These are phyloP conservation scores for Salix suchowensis DNA, from an alignment of 345 rosid genomes.

Conservation along the genomic window DNA sequence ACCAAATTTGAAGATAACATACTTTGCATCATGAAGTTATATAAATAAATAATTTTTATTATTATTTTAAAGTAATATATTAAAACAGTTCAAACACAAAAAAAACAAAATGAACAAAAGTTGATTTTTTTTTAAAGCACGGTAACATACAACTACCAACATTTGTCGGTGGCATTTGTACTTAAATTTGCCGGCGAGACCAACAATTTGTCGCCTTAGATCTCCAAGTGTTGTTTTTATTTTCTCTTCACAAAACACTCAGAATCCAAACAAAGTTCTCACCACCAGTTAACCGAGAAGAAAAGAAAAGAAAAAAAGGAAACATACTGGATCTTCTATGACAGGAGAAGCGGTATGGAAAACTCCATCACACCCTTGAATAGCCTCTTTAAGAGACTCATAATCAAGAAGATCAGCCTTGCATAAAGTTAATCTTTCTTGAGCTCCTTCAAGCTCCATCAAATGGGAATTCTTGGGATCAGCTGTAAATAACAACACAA, in stretches of 20 bases:
- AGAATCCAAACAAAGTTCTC: conserved; percentile 15
- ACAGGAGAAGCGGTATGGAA: conserved; percentile 94
- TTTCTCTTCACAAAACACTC: conserved; percentile 5
- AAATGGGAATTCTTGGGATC: conserved; percentile 86
- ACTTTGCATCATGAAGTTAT: no score
- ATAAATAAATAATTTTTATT: no score
- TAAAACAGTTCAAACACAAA: no score
- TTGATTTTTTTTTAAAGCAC: no score
- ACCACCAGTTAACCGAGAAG: not conserved
- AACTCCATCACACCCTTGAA: conserved; percentile 87
- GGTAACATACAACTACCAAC: no score
- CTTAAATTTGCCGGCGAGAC: no score
- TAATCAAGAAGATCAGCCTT: conserved; percentile 82
- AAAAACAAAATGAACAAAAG: no score
- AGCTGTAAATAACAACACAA: conserved; percentile 23
- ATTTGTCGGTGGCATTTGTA: no score
- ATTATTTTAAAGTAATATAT: no score
- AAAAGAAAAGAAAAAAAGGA: not conserved
- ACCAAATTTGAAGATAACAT: not conserved
- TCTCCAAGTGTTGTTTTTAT: no score
- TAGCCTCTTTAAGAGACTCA: conserved; percentile 54
- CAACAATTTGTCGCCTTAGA: no score
- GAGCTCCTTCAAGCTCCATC: conserved; percentile 85
- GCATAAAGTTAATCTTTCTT: conserved; percentile 68
- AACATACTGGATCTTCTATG: conserved; percentile 89